Percentiles rank a stretch among this genome's conserved stretches.
phyloP scores from a whole-genome alignment of 805 yeast species.

The Blastobotrys robertii region DNA sequence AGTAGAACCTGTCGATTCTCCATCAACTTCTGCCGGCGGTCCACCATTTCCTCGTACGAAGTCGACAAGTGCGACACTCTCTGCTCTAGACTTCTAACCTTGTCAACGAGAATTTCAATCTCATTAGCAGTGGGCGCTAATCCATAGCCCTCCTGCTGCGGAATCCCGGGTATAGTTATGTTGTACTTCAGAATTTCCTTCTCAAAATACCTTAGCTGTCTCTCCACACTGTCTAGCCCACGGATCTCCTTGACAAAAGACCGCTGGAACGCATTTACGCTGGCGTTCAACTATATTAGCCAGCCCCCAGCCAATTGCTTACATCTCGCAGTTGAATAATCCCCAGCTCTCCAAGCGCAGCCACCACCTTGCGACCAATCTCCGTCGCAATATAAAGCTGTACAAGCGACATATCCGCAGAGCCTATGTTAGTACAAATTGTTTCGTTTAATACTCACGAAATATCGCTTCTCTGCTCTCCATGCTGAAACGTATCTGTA shows the following conservation, averaged over 20 bases:
- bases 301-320: constrained; percentile 2
- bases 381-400: constrained; percentile 88
- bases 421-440: constrained; percentile 34
- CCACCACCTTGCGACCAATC: constrained; percentile 72
- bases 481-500: constrained; percentile 2
- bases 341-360: constrained; percentile 75
- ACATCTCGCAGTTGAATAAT: constrained; percentile 76
- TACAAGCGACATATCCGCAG: constrained; percentile 95
- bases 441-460: constrained; percentile 12
- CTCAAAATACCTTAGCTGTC: constrained; percentile 46
- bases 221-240: constrained; percentile 67
- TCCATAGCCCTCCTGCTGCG: constrained; percentile 12
- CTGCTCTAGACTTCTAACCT: constrained; percentile 56
- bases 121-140: constrained; percentile 38
- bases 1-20: constrained; percentile 60
- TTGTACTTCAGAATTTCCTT: constrained; percentile 22
- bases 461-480: constrained; percentile 16
- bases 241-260: constrained; percentile 82
- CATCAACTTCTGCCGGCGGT: constrained; percentile 49
- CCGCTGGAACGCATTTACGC: constrained; percentile 75
- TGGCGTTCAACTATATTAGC: constrained; percentile 44
- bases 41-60: constrained; percentile 54
- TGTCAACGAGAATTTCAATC: constrained; percentile 58
- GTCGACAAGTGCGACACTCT: constrained; percentile 60
- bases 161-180: constrained; percentile 21